Base-by-base conservation (phyloP, 768 basidiomycete genomes). In the Lactifluus rugatus region DNA sequence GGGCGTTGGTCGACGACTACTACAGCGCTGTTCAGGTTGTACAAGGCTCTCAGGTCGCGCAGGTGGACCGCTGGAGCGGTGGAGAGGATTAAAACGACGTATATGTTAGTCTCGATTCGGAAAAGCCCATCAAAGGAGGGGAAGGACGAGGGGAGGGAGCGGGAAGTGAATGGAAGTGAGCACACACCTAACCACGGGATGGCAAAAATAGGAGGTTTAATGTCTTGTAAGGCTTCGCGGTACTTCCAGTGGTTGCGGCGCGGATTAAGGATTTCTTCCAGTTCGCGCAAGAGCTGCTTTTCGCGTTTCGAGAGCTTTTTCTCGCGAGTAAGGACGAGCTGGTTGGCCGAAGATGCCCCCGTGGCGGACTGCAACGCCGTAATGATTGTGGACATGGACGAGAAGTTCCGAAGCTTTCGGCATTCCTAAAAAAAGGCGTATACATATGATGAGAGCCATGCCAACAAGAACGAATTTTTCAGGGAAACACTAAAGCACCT, bases 301-400 rank as follows among this genome's bases (percentile, higher is more conserved):
- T 66, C 58, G 69, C 26, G 47, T 19, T 44, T 56, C 2, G 42
- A 21, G n/a, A 64, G 53, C 17, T 32, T 28, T 48, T 21, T 59
- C 31, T 49, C 61, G 21, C 68, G 65, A 23, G 64, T 61, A 16
- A 69, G 60, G 26, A 76, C 60, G 36, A 66, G 65, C 44, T 66
- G 68, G 14, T 75, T 75, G 44, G 70, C 65, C 36, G 78, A 66
- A 17, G 69, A 67, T 32, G 71, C 68, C 25, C 76, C 72, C 1
- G 72, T 67, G 3, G 70, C 58, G 5, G 77, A 78, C 58, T 73
- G 68, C 23, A 79, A 65, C 9, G 76, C 77, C 10, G 68, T 71
- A 7, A 72, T 68, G 37, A 80, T 76, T 3, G 76, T 74, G 7
- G 73, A 70, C 51, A 75, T 64, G 14, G 76, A 77, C 10, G 72